A percentile compares a stretch with the other conserved stretches of the same genome.
phyloP scores from a whole-genome alignment of 352 stramenopile species.

The Phytopythium litorale region DNA sequence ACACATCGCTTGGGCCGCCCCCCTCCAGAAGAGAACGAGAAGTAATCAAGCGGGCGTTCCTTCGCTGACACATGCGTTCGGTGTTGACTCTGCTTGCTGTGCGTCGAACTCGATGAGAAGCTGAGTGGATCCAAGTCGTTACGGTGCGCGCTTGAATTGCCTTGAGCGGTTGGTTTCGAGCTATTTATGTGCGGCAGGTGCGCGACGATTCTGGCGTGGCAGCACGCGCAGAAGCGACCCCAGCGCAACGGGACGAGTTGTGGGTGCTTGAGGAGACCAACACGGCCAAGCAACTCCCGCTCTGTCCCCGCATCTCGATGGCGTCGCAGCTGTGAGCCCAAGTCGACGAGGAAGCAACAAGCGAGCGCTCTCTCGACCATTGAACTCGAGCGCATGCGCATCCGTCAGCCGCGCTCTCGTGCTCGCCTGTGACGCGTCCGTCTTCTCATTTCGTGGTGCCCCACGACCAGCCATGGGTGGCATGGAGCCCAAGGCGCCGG shows the following conservation, averaged over 20 bases:
- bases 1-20: neutral
- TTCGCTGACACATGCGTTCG: neutral
- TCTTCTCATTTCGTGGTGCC: neutral
- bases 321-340: neutral
- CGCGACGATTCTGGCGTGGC: neutral
- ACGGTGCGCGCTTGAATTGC: neutral
- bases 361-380: neutral
- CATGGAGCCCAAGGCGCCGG: neutral
- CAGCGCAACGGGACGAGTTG: neutral
- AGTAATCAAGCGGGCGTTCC: neutral
- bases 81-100: neutral
- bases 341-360: neutral
- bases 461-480: neutral
- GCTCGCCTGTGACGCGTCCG: neutral
- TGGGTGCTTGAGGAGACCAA: neutral
- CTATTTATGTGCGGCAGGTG: neutral
- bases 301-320: neutral
- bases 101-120: neutral
- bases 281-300: neutral
- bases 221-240: neutral
- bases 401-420: neutral
- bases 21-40: neutral
- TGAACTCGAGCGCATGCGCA: neutral
- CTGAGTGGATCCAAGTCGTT: neutral
- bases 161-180: neutral